Evolutionary conservation across 768 basidiomycete species (phyloP).

Genomic region (Albatrellus ellisii): DNA sequence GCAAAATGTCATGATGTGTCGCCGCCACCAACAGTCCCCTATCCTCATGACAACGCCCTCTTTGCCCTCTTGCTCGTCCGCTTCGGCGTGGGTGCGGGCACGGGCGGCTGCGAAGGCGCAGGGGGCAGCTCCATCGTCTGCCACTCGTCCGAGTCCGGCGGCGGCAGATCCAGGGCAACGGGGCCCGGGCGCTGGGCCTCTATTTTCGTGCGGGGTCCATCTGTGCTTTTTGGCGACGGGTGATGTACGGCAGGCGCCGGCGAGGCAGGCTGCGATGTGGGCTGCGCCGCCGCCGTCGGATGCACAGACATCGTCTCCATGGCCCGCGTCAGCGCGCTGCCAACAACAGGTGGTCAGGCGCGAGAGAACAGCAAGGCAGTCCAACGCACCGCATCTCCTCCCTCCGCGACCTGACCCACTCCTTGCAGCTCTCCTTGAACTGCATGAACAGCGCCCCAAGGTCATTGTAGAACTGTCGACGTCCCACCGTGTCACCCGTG

Average conservation of each 20-base stretch:
- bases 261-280: conserved; percentile 5
- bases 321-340: conserved; percentile 29
- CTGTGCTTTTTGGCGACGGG: background rate
- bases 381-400: conserved; percentile 59
- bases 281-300: conserved; percentile 3
- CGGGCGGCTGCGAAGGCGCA: conserved; percentile 7
- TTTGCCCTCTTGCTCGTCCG: conserved; percentile 5
- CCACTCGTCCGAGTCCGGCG: conserved; percentile 26
- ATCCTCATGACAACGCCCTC: background rate
- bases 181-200: conserved; percentile 4
- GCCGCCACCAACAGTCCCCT: background rate
- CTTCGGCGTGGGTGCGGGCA: conserved; percentile 2
- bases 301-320: conserved; percentile 26
- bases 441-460: conserved; percentile 56
- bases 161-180: conserved; percentile 20
- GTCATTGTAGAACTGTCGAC: conserved; percentile 82
- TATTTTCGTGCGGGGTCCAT: background rate
- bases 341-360: background rate
- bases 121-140: conserved; percentile 17
- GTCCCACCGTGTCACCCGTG: background rate
- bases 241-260: background rate
- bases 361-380: background rate
- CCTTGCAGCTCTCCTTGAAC: conserved; percentile 64
- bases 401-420: conserved; percentile 60
- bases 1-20: too few relatives aligned